Evolutionary conservation across 179 eudicot genomes (phyloP), one percentile per base, ranked within the genome.

Genomic region (Carnegiea gigantea): DNA sequence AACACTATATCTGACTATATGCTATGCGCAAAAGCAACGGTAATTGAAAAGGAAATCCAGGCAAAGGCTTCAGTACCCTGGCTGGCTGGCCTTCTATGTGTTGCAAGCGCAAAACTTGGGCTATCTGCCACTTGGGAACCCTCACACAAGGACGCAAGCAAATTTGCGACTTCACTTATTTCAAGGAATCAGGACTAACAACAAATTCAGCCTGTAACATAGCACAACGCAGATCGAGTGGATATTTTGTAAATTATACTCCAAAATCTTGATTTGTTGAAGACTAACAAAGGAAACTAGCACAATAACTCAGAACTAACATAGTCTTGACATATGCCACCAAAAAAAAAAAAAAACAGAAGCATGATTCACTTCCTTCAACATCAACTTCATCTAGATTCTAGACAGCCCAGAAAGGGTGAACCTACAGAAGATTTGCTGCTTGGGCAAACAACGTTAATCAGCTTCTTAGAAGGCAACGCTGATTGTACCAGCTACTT

Each of bases 401-500:
- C 9, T 53, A 57, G 23, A 57, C 0, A n/a, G 23, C 2, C 21
- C 20, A 4, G 62, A 57, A 57, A 18, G 62, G 9, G 0, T 20
- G 13, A 57, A 15, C n/a, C 21, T 36, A 20, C 23, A 53, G 53
- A 33, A 59, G 36, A 67, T 71, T 54, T 4, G 70, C 38, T 43
- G 74, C 51, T 8, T 36, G 14, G 71, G 74, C 40, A 60, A 36
- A 23, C 1, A 62, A 18, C 26, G 1, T 0, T 11, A 24, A 40
- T 28, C 71, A 17, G 38, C 59, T 44, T 75, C 77, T 87, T 86
- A 90, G 76, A 86, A 44, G 40, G 87, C 85, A 73, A 85, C 88
- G 20, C 80, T 88, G 67, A 90, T 85, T 49, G 88, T 78, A 13
- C 97, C 92, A 71, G 93, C 97, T 77, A 92, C 97, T 82, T 92